Conservation (phyloP, 2,329 filamentous ascomycete species). For the Ophiostoma ulmi region DNA sequence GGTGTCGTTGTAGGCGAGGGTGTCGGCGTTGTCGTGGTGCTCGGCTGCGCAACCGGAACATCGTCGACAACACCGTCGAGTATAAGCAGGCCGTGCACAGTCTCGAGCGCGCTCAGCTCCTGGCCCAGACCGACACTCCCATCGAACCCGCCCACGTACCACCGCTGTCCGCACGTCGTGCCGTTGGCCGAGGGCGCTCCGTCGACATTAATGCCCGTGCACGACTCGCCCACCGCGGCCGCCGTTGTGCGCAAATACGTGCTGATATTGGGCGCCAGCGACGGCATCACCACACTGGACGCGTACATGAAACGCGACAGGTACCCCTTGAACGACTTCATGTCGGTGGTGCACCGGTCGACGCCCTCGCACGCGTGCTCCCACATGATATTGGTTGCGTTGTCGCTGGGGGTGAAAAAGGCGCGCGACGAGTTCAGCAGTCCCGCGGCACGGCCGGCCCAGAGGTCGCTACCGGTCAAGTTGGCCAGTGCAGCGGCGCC, state of each 20-base stretch:
- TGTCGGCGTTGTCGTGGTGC: background rate
- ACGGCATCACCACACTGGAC: conserved; percentile 52
- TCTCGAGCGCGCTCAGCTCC: conserved; percentile 61
- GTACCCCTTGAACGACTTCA: conserved; percentile 64
- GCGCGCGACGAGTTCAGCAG: conserved; percentile 47
- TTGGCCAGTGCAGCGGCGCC: conserved; percentile 62
- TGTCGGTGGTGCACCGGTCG: conserved; percentile 56
- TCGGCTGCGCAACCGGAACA: background rate
- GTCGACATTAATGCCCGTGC: conserved; percentile 45
- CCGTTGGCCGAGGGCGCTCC: conserved; percentile 33
- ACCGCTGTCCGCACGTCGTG: conserved; percentile 56
- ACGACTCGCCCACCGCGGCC: conserved; percentile 51
- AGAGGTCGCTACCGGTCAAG: conserved; percentile 48
- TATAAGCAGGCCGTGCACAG: conserved; percentile 53
- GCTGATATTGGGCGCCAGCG: conserved; percentile 45
- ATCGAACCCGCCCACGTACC: conserved; percentile 56
- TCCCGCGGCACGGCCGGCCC: conserved; percentile 48
- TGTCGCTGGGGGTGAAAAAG: conserved; percentile 50
- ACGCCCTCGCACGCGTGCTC: conserved; percentile 61
- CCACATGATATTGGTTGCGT: conserved; percentile 56
- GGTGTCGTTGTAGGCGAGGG: background rate
- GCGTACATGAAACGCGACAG: conserved; percentile 60
- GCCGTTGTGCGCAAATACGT: conserved; percentile 48
- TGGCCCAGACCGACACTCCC: conserved; percentile 53
- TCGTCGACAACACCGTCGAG: conserved; percentile 26